Evolutionary conservation across 257 asterid genomes (phyloP), one percentile per base, ranked within the genome.

Genomic region (Nicotiana attenuata): DNA sequence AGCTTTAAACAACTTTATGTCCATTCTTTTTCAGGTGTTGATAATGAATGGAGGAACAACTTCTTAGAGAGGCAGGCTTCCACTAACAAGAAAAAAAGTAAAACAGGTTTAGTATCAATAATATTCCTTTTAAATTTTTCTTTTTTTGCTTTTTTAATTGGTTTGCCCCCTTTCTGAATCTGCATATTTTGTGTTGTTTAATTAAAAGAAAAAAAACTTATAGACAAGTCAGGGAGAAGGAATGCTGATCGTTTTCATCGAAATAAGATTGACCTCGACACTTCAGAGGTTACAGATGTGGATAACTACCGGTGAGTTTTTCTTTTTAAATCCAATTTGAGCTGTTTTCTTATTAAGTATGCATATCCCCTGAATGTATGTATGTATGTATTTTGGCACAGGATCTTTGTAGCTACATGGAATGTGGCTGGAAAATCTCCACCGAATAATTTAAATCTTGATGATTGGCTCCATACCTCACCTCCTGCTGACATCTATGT

Each of bases 401-500:
- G 99, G 85, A 66, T 96, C 64, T 96, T 96, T 88, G 97, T 91
- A 82, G 97, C 98, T 14, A 96, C 99, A 35, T 96, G 99, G 99
- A 96, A 96, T 89, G 99, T 96, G 76, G 99, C 93, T 55, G 99
- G 99, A 29, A 96, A 93, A 88, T 96, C 98, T 57, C 99, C 99
- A 31, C 94, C 97, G 26, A 87, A 71, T 86, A 78, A 89, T 83
- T 86, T 96, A 56, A 94, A 89, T 87, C 96, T 96, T 67, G 97
- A 94, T 81, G 99, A 96, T 61, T 96, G 98, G 98, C 90, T 96
- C 38, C 97, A 96, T 85, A 93, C 95, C 13, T 96, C 99, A 69
- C 97, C 98, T 78, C 98, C 99, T 60, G 98, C 98, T 33, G 99
- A 96, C 82, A 88, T 96, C 52, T 96, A 96, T 90, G 99, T 96